Conservation (phyloP, 345 rosid species). For the Leavenworthia alabamica region DNA sequence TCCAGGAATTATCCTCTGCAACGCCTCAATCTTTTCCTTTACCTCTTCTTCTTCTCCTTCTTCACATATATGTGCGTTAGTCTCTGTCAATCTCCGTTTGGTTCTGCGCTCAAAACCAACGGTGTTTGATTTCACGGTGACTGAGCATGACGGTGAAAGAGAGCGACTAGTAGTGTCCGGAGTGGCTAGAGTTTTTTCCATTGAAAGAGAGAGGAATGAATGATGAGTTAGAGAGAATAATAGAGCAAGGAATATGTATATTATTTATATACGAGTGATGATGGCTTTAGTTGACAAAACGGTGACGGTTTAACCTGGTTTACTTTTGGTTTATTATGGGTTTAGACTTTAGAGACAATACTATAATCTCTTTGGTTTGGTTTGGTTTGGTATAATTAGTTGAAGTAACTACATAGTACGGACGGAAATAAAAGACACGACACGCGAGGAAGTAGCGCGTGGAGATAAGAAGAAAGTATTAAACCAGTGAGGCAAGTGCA, state of each 20-base stretch:
- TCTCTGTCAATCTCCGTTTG: conserved; percentile 24
- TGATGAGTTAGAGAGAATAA: conserved; percentile 23
- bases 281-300: conserved; percentile 3
- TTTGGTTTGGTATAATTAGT: no score
- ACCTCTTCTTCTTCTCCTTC: conserved; percentile 37
- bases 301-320: not conserved
- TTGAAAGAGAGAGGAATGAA: conserved; percentile 8
- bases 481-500: conserved; percentile 1
- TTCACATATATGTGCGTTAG: conserved; percentile 12
- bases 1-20: conserved; percentile 75
- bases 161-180: conserved; percentile 2
- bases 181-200: conserved; percentile 34
- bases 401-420: not conserved
- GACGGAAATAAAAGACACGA: not conserved
- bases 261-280: conserved; percentile 5
- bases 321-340: not conserved
- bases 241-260: conserved; percentile 18
- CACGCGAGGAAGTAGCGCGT: conserved; percentile 8
- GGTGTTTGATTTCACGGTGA: conserved; percentile 23
- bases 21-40: conserved; percentile 45
- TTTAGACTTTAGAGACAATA: not conserved
- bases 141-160: conserved; percentile 7
- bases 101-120: conserved; percentile 28
- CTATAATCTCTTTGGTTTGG: not conserved
- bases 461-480: not conserved